A percentile compares a stretch with the other conserved stretches of the same genome.
phyloP scores from a whole-genome alignment of 164 flowering plant species.

The Akebia trifoliata region DNA sequence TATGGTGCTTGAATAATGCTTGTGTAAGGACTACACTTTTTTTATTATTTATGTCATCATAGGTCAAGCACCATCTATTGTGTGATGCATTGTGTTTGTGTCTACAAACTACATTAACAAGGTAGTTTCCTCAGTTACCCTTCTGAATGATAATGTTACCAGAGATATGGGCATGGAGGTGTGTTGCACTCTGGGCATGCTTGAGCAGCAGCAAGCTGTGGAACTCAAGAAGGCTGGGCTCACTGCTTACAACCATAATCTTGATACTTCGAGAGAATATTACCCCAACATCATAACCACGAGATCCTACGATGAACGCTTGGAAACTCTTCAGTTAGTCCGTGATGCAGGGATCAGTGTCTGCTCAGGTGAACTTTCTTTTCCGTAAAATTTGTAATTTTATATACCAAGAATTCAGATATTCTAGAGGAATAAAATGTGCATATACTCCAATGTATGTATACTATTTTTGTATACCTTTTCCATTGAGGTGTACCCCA shows the following conservation, averaged over 20 bases:
- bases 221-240: conserved; percentile 95
- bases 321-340: conserved; percentile 75
- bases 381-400: not conserved
- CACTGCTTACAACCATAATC: conserved; percentile 98
- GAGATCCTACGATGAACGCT: conserved; percentile 87
- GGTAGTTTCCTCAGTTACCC: not conserved
- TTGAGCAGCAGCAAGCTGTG: conserved; percentile 93
- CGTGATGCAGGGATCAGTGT: conserved; percentile 98
- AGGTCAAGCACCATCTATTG: not conserved
- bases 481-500: too few species aligned
- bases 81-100: too few species aligned
- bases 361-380: conserved; percentile 66
- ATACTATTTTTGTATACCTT: too few species aligned
- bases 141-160: conserved; percentile 9
- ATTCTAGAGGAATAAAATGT: not conserved
- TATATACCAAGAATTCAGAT: not conserved
- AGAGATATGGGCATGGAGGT: conserved; percentile 99
- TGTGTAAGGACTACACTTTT: not conserved
- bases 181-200: conserved; percentile 97
- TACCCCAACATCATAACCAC: conserved; percentile 92
- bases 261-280: conserved; percentile 95
- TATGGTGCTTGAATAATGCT: not conserved
- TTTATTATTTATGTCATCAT: not conserved
- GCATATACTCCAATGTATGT: too few species aligned
- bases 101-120: too few species aligned